A percentile compares a stretch with the other conserved stretches of the same genome.
Conservation (phyloP, 352 stramenopile species). For the Phytophthora tentaculata region DNA sequence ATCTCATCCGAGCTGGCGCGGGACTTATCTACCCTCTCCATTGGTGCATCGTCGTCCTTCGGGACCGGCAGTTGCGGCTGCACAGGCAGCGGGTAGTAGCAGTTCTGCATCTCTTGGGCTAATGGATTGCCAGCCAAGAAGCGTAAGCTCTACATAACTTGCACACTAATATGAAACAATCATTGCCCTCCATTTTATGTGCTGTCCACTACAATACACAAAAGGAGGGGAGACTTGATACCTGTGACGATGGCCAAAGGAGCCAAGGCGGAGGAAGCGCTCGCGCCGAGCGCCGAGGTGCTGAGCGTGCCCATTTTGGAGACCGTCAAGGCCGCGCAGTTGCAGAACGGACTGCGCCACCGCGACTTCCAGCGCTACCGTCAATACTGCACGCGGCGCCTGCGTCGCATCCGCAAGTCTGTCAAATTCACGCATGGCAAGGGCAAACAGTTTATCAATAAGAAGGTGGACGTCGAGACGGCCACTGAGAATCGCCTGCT, state of each 20-base stretch:
- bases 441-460: slow-evolving; percentile 81
- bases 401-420: slow-evolving; percentile 89
- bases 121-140: slow-evolving; percentile 17
- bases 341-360: slow-evolving; percentile 91
- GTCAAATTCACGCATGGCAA: slow-evolving; percentile 90
- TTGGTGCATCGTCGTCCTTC: slow-evolving; percentile 32
- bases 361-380: slow-evolving; percentile 93
- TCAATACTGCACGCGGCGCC: slow-evolving; percentile 88
- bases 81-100: slow-evolving; percentile 71
- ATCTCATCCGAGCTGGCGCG: slow-evolving; percentile 81
- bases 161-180: slow-evolving; percentile 7
- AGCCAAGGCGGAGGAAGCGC: slow-evolving; percentile 36
- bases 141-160: slow-evolving; percentile 1
- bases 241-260: slow-evolving; percentile 42
- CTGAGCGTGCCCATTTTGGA: slow-evolving; percentile 77
- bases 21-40: slow-evolving; percentile 48
- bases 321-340: slow-evolving; percentile 89
- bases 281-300: slow-evolving; percentile 40
- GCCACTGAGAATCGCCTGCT: slow-evolving; percentile 73
- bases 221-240: slow-evolving; percentile 27
- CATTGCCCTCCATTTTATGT: slow-evolving; percentile 11
- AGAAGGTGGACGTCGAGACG: slow-evolving; percentile 87
- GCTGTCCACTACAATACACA: background rate
- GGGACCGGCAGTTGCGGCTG: slow-evolving; percentile 29
- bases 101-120: slow-evolving; percentile 77